Evolutionary conservation across 495 filamentous ascomycete genomes (phyloP), one percentile per base, ranked within the genome.

Genomic region (Neurospora sp.): DNA sequence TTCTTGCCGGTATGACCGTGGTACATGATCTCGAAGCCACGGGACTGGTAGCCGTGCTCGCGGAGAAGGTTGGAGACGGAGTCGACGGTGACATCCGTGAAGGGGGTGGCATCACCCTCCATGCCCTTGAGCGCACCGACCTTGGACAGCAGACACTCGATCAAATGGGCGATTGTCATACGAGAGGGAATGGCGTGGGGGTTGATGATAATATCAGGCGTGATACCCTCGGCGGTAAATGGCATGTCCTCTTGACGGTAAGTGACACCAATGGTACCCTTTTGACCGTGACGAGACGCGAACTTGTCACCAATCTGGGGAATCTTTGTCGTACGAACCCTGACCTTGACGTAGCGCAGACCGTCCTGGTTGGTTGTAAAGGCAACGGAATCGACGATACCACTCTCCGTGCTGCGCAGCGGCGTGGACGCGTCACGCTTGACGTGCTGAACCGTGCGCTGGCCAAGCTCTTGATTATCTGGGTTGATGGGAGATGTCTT

Each of bases 111-210:
- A 78, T 99, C 96, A 76, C 96, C 96, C 81, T 98, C 96, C 78
- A 91, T 90, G 27, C 96, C 96, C 81, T 92, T 91, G 17, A 98
- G 86, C 0, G 95, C 89, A 0, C 93, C 91, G 20, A 98, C 96
- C 81, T 99, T 99, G 81, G 92, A 95, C 53, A 98, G 88, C 78
- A 97, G 89, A 86, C 96, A 98, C 84, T 99, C 96, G 81, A 99
- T 97, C 87, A 99, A 93, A 87, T 99, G 96, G 73, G 96, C 96
- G 86, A 98, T 98, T 0, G 96, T 99, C 96, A 99, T 99, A 87
- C 96, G 96, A 16, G 96, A 99, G 1, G 96, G 96, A 87, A 99
- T 98, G 81, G 96, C 96, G 87, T 99, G 96, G 0, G 96, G 96
- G 79, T 99, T 99, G 87, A 99, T 98, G 81, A 99, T 98, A 70